phyloP scores from a whole-genome alignment of 768 basidiomycete species.

The Mycena capillaripes region DNA sequence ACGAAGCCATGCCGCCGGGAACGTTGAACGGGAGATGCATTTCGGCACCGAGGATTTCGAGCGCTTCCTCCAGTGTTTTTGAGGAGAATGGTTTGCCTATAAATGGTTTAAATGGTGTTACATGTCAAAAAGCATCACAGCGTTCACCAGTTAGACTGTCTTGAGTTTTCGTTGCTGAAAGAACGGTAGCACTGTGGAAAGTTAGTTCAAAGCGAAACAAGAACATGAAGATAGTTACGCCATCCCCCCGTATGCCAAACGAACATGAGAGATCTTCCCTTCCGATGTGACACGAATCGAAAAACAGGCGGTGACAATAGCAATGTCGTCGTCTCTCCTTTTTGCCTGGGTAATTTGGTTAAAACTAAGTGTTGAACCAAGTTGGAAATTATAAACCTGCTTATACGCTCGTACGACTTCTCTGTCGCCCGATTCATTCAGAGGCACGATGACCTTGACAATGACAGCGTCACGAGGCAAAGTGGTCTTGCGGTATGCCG shows the following conservation, averaged over 20 bases:
- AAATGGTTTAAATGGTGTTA: background rate
- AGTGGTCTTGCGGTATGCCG: conserved; percentile 37
- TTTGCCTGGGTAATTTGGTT: conserved; percentile 26
- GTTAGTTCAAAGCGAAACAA: background rate
- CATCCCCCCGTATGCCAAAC: conserved; percentile 38
- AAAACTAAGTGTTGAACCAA: too few relatives aligned
- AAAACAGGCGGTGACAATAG: conserved; percentile 38
- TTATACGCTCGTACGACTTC: conserved; percentile 39
- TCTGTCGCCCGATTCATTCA: conserved; percentile 30
- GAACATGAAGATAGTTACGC: conserved; percentile 15
- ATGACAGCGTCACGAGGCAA: conserved; percentile 34
- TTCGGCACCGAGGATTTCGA: conserved; percentile 32
- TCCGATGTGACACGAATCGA: conserved; percentile 30
- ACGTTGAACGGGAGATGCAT: conserved; percentile 39
- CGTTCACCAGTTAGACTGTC: conserved; percentile 26
- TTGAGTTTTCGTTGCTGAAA: conserved; percentile 33
- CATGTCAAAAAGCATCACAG: background rate
- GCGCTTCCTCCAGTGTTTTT: conserved; percentile 34
- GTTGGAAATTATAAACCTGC: conserved; percentile 20
- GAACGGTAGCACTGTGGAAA: conserved; percentile 22
- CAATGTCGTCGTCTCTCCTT: conserved; percentile 38
- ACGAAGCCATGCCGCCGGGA: conserved; percentile 38
- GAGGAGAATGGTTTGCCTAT: conserved; percentile 33
- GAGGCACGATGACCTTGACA: conserved; percentile 36
- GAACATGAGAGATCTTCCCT: conserved; percentile 32